A percentile compares a stretch with the other conserved stretches of the same genome.
These are phyloP conservation scores for Triticum turgidum DNA, from an alignment of 176 grass and related monocot species.

Conservation along the genomic window DNA sequence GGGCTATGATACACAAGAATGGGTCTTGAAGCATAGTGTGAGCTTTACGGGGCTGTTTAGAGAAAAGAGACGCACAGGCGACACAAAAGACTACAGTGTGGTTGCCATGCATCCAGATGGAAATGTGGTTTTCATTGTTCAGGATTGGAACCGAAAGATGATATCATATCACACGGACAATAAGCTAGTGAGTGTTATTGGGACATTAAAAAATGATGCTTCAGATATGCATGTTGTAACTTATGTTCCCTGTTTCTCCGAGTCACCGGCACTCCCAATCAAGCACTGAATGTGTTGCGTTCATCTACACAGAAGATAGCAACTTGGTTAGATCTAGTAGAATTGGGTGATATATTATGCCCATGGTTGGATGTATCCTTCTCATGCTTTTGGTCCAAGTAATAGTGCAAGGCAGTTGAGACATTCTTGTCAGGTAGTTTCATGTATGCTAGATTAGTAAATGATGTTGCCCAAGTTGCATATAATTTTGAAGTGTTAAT, in stretches of 20 bases:
- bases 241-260: background rate
- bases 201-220: background rate
- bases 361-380: background rate
- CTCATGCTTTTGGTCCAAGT: background rate
- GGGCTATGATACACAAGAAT: background rate
- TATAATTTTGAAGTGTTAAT: background rate
- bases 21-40: constrained; percentile 12
- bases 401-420: background rate
- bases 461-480: too few relatives aligned
- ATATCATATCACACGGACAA: constrained; percentile 16
- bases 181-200: background rate
- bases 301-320: background rate
- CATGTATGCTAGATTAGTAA: background rate
- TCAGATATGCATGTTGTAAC: background rate
- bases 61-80: background rate
- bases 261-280: background rate
- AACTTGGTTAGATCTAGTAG: background rate
- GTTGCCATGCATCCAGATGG: background rate
- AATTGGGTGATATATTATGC: background rate
- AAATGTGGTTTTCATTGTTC: constrained; percentile 20
- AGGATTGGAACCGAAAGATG: background rate
- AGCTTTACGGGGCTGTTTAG: background rate
- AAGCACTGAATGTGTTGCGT: background rate
- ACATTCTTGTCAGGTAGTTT: background rate
- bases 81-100: background rate